Evolutionary conservation across 768 basidiomycete species (phyloP).

Genomic region (Lentinula aciculospora): DNA sequence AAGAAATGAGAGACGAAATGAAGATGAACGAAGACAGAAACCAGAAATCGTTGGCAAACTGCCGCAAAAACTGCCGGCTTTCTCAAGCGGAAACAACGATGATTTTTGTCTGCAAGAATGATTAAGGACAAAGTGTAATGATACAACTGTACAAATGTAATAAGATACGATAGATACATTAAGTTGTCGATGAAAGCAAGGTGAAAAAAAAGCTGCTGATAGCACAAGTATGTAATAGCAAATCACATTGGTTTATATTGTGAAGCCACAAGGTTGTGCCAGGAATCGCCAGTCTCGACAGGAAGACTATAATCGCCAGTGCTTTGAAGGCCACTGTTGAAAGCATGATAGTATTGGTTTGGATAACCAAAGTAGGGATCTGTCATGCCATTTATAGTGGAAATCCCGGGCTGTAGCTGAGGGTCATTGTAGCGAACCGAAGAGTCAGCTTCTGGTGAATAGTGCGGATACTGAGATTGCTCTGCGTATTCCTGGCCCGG

Average conservation of each 20-base stretch:
- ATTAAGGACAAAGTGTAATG: too few species aligned
- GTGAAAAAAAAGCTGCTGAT: neutral
- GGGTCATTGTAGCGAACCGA: conserved; percentile 9
- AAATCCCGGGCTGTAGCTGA: conserved; percentile 16
- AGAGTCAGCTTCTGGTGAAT: neutral
- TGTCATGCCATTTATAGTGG: conserved; percentile 21
- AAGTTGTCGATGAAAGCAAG: neutral
- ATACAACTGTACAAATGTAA: neutral
- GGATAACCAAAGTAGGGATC: conserved; percentile 26
- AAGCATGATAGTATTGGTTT: conserved; percentile 16
- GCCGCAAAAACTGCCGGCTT: neutral
- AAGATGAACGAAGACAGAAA: neutral
- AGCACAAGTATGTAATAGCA: neutral
- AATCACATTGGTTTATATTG: conserved; percentile 5
- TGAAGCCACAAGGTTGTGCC: conserved; percentile 23
- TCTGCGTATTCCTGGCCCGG: neutral
- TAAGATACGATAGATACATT: conserved; percentile 1
- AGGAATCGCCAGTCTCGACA: conserved; percentile 33
- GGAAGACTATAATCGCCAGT: conserved; percentile 16
- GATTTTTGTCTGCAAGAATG: neutral
- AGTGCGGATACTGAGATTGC: conserved; percentile 15
- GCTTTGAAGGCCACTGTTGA: neutral
- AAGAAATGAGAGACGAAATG: neutral
- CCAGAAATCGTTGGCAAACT: neutral
- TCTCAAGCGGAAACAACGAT: too few species aligned